phyloP scores from a whole-genome alignment of 2,329 filamentous ascomycete genomes.

The Phaeosphaeria sp. region DNA sequence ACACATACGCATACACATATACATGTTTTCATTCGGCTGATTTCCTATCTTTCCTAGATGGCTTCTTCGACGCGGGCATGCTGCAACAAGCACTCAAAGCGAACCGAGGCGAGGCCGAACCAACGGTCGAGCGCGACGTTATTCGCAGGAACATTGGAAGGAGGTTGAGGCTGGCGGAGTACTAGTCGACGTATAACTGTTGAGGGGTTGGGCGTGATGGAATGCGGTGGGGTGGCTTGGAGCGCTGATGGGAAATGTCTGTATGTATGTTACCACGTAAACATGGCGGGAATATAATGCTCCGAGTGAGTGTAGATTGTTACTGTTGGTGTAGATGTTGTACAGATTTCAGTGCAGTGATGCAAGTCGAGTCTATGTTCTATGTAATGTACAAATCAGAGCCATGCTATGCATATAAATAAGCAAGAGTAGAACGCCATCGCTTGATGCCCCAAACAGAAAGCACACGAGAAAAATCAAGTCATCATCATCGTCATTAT shows the following conservation, averaged over 20 bases:
- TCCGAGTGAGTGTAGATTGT: background rate
- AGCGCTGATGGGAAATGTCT: background rate
- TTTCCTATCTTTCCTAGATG: conserved; percentile 66
- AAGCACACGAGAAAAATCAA: background rate
- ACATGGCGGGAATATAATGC: background rate
- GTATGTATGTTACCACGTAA: too few relatives aligned
- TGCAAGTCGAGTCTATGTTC: background rate
- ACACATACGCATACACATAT: conserved; percentile 4
- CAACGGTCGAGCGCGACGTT: conserved; percentile 65
- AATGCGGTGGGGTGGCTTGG: background rate
- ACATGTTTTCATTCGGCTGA: conserved; percentile 27
- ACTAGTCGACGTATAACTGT: conserved; percentile 50
- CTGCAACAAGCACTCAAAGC: conserved; percentile 85
- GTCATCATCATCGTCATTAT: background rate
- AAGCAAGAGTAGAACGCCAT: background rate
- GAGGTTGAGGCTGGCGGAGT: conserved; percentile 74
- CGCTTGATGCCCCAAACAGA: background rate
- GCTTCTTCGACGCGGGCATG: conserved; percentile 98
- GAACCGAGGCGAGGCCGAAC: conserved; percentile 55
- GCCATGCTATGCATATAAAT: too few relatives aligned
- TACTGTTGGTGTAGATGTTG: background rate
- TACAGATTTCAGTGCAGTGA: background rate
- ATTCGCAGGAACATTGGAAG: conserved; percentile 74
- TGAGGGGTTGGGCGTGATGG: background rate
- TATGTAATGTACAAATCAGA: background rate